These are phyloP conservation scores for Triticum aestivum DNA, from an alignment of 176 grass and related monocot genomes.

Conservation along the genomic window IWGSC_CS_RefSeq_v2.1 NC_057801.1:599844036-599844535, in stretches of 20 bases:
- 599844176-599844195: constrained; percentile 1
- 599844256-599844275: constrained; percentile 52
- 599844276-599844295: constrained; percentile 50
- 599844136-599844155: not conserved
- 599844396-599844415: not conserved
- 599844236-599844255: constrained; percentile 56
- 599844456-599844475: not conserved
- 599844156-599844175: not conserved
- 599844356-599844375: not conserved
- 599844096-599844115: constrained; percentile 33
- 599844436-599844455: not conserved
- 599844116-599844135: not conserved
- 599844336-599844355: not conserved
- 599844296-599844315: not conserved
- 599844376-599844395: no score
- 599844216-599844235: constrained; percentile 48
- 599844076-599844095: constrained; percentile 79
- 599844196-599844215: constrained; percentile 87
- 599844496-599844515: not conserved
- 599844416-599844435: not conserved
- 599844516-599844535: not conserved
- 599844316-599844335: not conserved
- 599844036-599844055: constrained; percentile 72
- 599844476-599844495: not conserved
- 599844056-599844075: constrained; percentile 55